These are phyloP conservation scores for Ilyonectria sp. DNA, from an alignment of 2,329 filamentous ascomycete genomes.

Conservation along the genomic window DNA sequence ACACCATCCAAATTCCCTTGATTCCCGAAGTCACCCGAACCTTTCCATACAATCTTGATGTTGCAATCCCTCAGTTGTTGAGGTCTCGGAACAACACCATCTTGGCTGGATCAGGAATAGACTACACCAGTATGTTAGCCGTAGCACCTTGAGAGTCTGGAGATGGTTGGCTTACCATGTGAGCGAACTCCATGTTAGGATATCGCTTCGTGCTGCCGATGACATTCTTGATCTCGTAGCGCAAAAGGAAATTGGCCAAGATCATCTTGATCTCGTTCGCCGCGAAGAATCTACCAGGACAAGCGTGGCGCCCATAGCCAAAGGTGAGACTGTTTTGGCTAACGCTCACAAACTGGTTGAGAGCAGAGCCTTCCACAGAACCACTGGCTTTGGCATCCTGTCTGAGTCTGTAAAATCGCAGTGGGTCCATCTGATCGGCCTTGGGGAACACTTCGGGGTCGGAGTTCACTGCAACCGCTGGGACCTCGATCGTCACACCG, in stretches of 20 bases:
- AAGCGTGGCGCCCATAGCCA: slow-evolving; percentile 58
- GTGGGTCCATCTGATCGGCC: slow-evolving; percentile 57
- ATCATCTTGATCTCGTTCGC: slow-evolving; percentile 63
- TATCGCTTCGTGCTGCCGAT: slow-evolving; percentile 25
- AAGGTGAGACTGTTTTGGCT: slow-evolving; percentile 55
- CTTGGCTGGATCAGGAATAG: slow-evolving; percentile 14
- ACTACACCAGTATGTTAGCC: not conserved
- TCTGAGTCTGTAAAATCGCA: slow-evolving; percentile 61
- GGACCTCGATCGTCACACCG: slow-evolving; percentile 60
- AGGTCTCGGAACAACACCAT: slow-evolving; percentile 14
- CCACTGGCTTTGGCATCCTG: slow-evolving; percentile 39
- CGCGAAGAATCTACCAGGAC: slow-evolving; percentile 62
- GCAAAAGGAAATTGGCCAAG: slow-evolving; percentile 57
- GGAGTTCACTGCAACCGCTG: slow-evolving; percentile 53
- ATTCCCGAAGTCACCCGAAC: not conserved
- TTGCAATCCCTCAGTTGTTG: not conserved
- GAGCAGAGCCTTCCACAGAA: slow-evolving; percentile 37
- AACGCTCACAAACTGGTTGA: slow-evolving; percentile 60
- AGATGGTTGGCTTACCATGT: slow-evolving; percentile 13
- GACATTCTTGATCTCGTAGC: slow-evolving; percentile 53
- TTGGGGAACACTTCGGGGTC: slow-evolving; percentile 56
- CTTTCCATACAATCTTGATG: not conserved
- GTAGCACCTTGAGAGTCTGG: not conserved
- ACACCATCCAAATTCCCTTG: not conserved
- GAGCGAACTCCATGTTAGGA: slow-evolving; percentile 32